Evolutionary conservation across 768 basidiomycete genomes (phyloP).

Genomic region (Boletellus sp.): DNA sequence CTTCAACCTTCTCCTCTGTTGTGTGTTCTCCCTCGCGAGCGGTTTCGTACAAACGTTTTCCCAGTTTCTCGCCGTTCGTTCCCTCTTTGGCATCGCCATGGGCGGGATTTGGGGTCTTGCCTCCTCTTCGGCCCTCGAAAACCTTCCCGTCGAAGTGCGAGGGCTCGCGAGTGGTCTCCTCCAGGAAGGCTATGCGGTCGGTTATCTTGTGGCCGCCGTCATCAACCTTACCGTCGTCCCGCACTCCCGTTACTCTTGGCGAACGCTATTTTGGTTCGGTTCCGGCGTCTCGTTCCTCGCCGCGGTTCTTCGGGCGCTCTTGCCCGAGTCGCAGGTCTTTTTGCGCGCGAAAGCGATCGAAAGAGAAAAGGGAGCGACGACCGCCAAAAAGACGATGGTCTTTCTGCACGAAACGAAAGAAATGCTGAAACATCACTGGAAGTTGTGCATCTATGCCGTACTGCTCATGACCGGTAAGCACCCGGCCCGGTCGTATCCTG

Average conservation of each 20-base stretch:
- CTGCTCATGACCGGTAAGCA: slow-evolving; percentile 64
- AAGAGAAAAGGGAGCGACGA: slow-evolving; percentile 35
- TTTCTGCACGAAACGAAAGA: slow-evolving; percentile 70
- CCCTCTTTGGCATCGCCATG: slow-evolving; percentile 86
- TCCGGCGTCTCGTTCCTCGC: slow-evolving; percentile 67
- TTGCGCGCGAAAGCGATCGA: slow-evolving; percentile 58
- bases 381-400: slow-evolving; percentile 53
- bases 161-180: slow-evolving; percentile 82
- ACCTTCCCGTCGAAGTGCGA: slow-evolving; percentile 80
- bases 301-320: slow-evolving; percentile 55
- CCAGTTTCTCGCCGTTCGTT: slow-evolving; percentile 78
- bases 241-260: slow-evolving; percentile 48
- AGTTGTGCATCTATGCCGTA: slow-evolving; percentile 78
- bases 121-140: slow-evolving; percentile 80
- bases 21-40: slow-evolving; percentile 70
- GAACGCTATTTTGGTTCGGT: slow-evolving; percentile 78
- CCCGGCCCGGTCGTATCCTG: background rate
- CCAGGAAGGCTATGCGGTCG: slow-evolving; percentile 87
- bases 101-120: slow-evolving; percentile 88
- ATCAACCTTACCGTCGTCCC: slow-evolving; percentile 67
- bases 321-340: slow-evolving; percentile 82
- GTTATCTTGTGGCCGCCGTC: slow-evolving; percentile 80
- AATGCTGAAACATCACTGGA: slow-evolving; percentile 84
- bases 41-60: slow-evolving; percentile 76
- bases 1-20: slow-evolving; percentile 65